Evolutionary conservation across 2,329 filamentous ascomycete species (phyloP), one percentile per base, ranked within the genome.

Genomic region (Cordyceps militaris): DNA sequence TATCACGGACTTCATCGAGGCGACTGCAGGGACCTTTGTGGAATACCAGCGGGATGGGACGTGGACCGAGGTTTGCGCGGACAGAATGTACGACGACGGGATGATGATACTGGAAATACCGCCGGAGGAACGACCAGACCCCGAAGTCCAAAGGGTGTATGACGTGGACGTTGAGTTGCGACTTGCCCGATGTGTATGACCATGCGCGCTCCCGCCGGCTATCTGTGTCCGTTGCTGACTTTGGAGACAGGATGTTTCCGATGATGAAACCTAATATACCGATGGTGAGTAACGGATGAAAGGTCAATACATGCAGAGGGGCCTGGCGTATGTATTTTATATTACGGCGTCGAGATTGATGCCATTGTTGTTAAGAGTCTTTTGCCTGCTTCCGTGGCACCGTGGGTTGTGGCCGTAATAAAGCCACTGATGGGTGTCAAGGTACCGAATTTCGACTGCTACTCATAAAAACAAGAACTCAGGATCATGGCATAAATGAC

Each of bases 21-120:
- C n/a, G 4, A 40, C 40, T 30, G 40, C 42, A 19, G 21, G 24
- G 30, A 55, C 32, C 6, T 56, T 56, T 48, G 6, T 40, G 5
- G 53, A 56, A 23, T 56, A 56, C 34, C 53, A 38, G 24, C 42
- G 4, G 6, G 30, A 48, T 26, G 53, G 53, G 5, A 56, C 43
- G 2, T 56, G 43, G 53, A 19, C 14, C 16, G 53, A 56, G 43
- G 21, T 3, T 19, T 56, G 53, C 28, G 28, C n/a, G 2, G 1
- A 8, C 16, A 54, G 51, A 26, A 43, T 54, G 38, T 34, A 44
- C 38, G 24, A 16, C 10, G 9, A 43, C 3, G n/a, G 16, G 16
- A 30, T 5, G 23, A 6, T 16, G 7, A 32, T 24, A 34, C 24
- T 30, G 50, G 34, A 43, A 19, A n/a, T 14, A 1, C 43, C 32